Percentiles rank a stretch among this genome's conserved stretches.
These are phyloP conservation scores for Fagus sylvatica DNA, from an alignment of 306 rosid species.

Conservation along the genomic window DNA sequence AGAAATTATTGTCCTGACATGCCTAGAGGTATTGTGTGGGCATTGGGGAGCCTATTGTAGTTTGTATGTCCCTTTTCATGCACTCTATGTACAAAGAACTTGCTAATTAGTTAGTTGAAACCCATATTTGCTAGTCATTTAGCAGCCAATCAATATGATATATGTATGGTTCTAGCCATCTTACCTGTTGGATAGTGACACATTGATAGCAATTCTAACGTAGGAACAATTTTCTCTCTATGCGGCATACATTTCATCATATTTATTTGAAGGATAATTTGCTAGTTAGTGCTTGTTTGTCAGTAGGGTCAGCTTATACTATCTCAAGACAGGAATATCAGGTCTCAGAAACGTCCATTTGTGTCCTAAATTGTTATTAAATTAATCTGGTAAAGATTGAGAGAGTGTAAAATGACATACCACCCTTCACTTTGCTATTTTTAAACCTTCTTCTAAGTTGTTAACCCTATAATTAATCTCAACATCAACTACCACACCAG, in stretches of 20 bases:
- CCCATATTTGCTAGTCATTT: not conserved
- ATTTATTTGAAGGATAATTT: not conserved
- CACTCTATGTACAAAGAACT: not conserved
- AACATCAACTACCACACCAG: not conserved
- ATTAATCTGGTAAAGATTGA: not conserved
- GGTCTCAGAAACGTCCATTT: no score
- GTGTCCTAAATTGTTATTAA: not conserved
- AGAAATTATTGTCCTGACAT: no score
- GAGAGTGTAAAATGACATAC: not conserved
- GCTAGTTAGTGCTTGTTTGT: not conserved
- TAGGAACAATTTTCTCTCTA: not conserved
- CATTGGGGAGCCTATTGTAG: no score
- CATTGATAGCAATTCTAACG: not conserved
- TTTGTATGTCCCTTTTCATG: no score
- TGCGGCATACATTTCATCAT: not conserved
- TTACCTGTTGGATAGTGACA: not conserved
- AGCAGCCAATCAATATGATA: not conserved
- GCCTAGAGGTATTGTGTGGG: no score
- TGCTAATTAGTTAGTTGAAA: conserved; percentile 1
- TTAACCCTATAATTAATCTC: not conserved
- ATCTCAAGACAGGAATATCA: not conserved
- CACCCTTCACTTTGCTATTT: not conserved
- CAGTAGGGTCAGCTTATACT: not conserved
- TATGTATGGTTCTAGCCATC: not conserved
- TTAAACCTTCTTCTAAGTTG: not conserved